These are phyloP conservation scores for Neurospora sp. DNA, from an alignment of 2,329 filamentous ascomycete species.

Conservation along the genomic window DNA sequence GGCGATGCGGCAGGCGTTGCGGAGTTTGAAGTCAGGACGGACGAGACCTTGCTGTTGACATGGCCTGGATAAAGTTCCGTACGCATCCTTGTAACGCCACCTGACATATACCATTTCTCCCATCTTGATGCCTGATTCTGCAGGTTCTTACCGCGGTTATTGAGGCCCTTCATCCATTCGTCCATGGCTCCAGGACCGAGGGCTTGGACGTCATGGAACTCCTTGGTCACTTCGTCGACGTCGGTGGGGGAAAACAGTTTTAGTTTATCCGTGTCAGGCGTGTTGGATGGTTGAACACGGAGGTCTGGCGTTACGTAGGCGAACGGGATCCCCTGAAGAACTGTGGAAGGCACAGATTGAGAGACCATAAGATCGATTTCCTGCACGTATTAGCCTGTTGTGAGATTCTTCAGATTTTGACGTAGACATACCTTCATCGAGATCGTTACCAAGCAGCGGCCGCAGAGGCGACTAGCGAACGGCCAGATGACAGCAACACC, in stretches of 20 bases:
- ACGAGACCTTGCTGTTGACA: neutral
- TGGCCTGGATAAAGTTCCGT: slow-evolving; percentile 14
- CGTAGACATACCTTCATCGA: slow-evolving; percentile 50
- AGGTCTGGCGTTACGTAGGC: slow-evolving; percentile 52
- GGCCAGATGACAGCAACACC: slow-evolving; percentile 59
- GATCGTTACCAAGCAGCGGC: slow-evolving; percentile 48
- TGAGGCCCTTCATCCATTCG: slow-evolving; percentile 72
- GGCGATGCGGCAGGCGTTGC: neutral
- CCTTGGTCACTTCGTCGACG: slow-evolving; percentile 49
- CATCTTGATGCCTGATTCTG: slow-evolving; percentile 56
- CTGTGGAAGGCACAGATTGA: slow-evolving; percentile 44
- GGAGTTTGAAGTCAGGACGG: neutral
- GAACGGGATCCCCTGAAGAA: slow-evolving; percentile 61
- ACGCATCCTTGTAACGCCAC: slow-evolving; percentile 30
- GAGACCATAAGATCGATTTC: slow-evolving; percentile 61
- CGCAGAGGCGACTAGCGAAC: slow-evolving; percentile 58
- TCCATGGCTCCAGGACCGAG: slow-evolving; percentile 59
- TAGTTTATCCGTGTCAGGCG: slow-evolving; percentile 40
- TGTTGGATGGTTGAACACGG: slow-evolving; percentile 47
- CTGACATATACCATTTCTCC: slow-evolving; percentile 59
- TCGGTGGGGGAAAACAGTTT: slow-evolving; percentile 59
- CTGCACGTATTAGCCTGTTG: slow-evolving; percentile 32
- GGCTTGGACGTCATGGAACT: slow-evolving; percentile 53
- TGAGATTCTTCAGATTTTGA: neutral
- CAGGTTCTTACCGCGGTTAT: slow-evolving; percentile 48